Evolutionary conservation across 768 basidiomycete species (phyloP).

Genomic region (Russula earlei): DNA sequence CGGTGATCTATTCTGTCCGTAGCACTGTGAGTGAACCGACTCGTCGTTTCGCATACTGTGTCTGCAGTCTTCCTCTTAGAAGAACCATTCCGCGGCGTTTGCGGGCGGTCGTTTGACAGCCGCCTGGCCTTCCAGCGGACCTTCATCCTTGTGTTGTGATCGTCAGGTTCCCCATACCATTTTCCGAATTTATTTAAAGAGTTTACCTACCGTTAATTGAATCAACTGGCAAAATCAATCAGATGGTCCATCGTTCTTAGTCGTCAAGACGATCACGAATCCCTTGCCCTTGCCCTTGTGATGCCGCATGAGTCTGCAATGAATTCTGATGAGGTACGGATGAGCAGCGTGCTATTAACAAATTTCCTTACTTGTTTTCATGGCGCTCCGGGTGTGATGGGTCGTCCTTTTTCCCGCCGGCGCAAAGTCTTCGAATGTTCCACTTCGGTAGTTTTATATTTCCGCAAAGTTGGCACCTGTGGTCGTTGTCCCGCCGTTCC

Average conservation of each 20-base stretch:
- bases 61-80: too few species aligned
- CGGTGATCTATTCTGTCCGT: neutral
- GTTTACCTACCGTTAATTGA: neutral
- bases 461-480: too few species aligned
- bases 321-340: neutral
- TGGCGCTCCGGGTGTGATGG: neutral
- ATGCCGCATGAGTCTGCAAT: neutral
- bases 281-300: too few species aligned
- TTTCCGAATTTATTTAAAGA: too few species aligned
- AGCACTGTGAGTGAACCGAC: too few species aligned
- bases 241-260: neutral
- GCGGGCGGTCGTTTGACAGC: neutral
- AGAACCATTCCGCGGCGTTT: neutral
- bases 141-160: neutral
- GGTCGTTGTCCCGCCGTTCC: neutral
- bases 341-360: too few species aligned
- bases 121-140: too few species aligned
- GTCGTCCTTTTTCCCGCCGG: neutral
- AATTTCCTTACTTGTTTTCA: too few species aligned
- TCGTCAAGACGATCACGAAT: conserved; percentile 5
- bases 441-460: neutral
- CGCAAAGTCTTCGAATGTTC: neutral
- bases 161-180: too few species aligned
- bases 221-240: neutral
- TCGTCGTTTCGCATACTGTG: too few species aligned